Evolutionary conservation across 1,139 yeast species (phyloP).

Genomic region (Keqinozyma sinolaborantium): DNA sequence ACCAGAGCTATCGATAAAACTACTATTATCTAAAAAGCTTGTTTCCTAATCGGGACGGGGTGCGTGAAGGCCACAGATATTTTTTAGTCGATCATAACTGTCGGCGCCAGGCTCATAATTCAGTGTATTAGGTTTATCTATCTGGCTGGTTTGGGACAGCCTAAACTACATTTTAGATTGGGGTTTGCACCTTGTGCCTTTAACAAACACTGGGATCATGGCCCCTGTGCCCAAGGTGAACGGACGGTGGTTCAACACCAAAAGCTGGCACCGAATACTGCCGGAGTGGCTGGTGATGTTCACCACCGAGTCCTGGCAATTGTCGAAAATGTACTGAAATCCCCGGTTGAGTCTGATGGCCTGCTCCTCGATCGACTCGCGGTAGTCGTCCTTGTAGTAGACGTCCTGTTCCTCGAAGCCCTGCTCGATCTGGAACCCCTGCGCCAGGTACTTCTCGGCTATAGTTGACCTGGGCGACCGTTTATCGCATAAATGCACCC

Average conservation of each 20-base stretch:
- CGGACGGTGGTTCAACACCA: slow-evolving; percentile 38
- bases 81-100: no score
- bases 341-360: slow-evolving; percentile 33
- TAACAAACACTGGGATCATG: slow-evolving; percentile 41
- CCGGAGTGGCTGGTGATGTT: slow-evolving; percentile 49
- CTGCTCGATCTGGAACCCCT: slow-evolving; percentile 32
- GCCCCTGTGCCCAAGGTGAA: slow-evolving; percentile 46
- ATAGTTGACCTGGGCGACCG: slow-evolving; percentile 31
- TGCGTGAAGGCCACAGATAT: no score
- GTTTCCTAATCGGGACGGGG: no score
- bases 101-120: no score
- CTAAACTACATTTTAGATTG: no score
- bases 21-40: no score
- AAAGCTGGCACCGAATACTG: slow-evolving; percentile 35
- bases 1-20: no score
- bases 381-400: slow-evolving; percentile 32
- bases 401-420: slow-evolving; percentile 40
- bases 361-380: slow-evolving; percentile 41
- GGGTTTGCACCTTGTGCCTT: slow-evolving; percentile 14
- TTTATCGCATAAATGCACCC: slow-evolving; percentile 44
- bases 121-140: no score
- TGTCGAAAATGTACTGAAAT: slow-evolving; percentile 32
- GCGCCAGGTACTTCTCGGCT: slow-evolving; percentile 24
- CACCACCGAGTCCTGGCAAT: slow-evolving; percentile 29
- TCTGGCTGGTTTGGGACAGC: no score